Evolutionary conservation across 2,329 filamentous ascomycete species (phyloP).

Genomic region (Cephalotrichum gorgonifer): DNA sequence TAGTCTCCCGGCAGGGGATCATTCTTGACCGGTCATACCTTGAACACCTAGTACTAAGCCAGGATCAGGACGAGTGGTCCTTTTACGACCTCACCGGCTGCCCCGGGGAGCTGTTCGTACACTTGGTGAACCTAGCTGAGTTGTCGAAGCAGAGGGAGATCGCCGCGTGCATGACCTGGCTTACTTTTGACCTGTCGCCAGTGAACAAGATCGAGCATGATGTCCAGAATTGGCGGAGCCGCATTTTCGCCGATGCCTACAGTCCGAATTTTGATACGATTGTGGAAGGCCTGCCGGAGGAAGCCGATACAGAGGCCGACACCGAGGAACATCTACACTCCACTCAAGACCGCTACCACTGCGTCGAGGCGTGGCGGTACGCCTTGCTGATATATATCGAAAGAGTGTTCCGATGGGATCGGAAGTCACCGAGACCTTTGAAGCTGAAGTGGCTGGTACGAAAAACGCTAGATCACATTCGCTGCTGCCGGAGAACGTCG

Average conservation of each 20-base stretch:
- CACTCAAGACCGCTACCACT: conserved; percentile 5
- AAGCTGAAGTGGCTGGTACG: conserved; percentile 3
- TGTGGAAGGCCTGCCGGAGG: conserved; percentile 5
- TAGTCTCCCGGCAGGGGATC: neutral
- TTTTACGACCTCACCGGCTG: neutral
- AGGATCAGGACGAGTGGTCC: neutral
- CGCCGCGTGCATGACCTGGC: neutral
- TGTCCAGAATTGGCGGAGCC: neutral
- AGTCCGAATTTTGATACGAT: neutral
- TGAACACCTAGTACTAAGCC: neutral
- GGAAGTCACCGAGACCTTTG: neutral
- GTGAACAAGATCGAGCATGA: neutral
- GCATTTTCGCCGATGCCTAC: neutral
- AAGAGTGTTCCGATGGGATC: conserved; percentile 6
- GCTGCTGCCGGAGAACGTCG: conserved; percentile 5
- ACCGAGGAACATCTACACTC: conserved; percentile 6
- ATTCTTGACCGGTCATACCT: neutral
- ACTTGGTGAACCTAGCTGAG: neutral
- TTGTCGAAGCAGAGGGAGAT: neutral
- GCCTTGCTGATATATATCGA: conserved; percentile 6
- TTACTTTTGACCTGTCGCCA: neutral
- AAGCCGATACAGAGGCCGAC: neutral
- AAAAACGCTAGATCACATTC: conserved; percentile 5
- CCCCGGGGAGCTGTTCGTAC: neutral
- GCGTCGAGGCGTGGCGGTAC: conserved; percentile 6